Evolutionary conservation across 345 rosid species (phyloP).

Genomic region (Eutrema yunnanense): DNA sequence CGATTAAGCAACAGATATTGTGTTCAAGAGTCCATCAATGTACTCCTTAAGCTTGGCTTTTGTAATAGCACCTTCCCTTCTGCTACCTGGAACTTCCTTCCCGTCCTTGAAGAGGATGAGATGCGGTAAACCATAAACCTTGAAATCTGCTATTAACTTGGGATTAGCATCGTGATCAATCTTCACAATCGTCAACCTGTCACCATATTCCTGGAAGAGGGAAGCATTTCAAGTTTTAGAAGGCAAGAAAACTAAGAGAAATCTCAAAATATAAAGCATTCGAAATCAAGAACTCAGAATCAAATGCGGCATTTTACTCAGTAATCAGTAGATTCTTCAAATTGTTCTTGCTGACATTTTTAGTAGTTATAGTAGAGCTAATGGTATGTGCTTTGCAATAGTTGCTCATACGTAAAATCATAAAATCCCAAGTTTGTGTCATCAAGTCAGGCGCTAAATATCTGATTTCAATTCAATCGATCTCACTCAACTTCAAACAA

Average conservation of each 20-base stretch:
- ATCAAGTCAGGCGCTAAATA: background rate
- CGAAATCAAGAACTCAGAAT: background rate
- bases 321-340: background rate
- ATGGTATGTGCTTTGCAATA: background rate
- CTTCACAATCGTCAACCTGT: conserved; percentile 62
- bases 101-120: conserved; percentile 74
- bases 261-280: background rate
- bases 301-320: background rate
- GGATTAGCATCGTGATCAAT: conserved; percentile 79
- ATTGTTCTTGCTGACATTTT: background rate
- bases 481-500: background rate
- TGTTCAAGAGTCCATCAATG: conserved; percentile 49
- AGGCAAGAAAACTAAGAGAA: background rate
- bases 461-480: background rate
- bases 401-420: background rate
- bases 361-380: background rate
- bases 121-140: conserved; percentile 78
- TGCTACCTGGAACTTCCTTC: conserved; percentile 63
- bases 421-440: too few species aligned
- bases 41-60: conserved; percentile 70
- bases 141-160: conserved; percentile 49
- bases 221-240: background rate
- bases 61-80: conserved; percentile 86
- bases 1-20: conserved; percentile 46
- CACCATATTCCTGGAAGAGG: conserved; percentile 47